Base-by-base conservation (phyloP, 202 grass and related monocot genomes). In the Schoenoplectus tabernaemontani region DNA sequence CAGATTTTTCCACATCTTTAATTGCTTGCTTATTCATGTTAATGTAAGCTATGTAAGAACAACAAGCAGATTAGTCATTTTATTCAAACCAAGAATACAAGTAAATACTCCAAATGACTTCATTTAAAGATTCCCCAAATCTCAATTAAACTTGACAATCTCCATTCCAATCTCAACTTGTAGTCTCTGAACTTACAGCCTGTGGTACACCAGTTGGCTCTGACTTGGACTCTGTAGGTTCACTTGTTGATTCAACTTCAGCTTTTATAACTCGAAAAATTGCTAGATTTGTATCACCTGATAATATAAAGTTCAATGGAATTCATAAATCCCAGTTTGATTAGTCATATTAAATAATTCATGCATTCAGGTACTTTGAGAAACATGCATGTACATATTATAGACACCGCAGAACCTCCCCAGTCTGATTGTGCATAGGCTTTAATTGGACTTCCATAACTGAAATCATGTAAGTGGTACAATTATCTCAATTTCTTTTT, bases 231-330 rank as follows among this genome's bases (percentile, higher is more conserved):
- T 9, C 77, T 0, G 64, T 46, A 0, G 51, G 0, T 17, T 84
- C 42, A 11, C 19, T 65, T 38, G 66, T 13, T 57, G 64, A 60
- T 22, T 88, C 72, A 6, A 41, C 83, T 11, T 62, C 17, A 5
- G 64, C 54, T 78, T 87, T 96, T 15, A 44, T 61, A 4, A 86
- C 90, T 12, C 86, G 88, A 59, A 96, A 92, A 82, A 96, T 87
- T 3, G 93, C 93, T 54, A 92, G 24, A 59, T 92, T 83, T 17
- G 59, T 78, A 74, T 90, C 93, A 80, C 93, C 89, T 89, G 85
- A 54, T 64, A 78, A 57, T 0, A 73, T 24, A 24, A 19, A 16
- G 61, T 41, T 11, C 57, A 83, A 65, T 34, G 64, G 15, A 9
- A 1, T 36, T 2, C 23, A 30, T 57, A 59, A 24, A 13, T 54